Evolutionary conservation across 2,329 filamentous ascomycete genomes (phyloP).

Genomic region (Metarhizium album): DNA sequence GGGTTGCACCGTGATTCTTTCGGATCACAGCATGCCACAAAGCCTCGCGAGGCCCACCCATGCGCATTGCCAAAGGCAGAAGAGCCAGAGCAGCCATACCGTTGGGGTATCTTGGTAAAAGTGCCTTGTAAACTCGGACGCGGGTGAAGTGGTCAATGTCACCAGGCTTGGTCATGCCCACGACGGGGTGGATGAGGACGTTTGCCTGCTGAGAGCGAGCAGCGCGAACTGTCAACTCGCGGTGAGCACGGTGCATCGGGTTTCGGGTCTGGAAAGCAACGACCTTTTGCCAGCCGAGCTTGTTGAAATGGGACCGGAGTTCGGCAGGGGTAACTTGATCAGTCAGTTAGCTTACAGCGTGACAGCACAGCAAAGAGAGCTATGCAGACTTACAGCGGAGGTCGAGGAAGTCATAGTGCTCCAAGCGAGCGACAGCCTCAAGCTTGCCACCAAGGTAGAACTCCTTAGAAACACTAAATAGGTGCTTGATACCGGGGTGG

Average conservation of each 20-base stretch:
- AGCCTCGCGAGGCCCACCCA: constrained; percentile 95
- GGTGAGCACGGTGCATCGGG: constrained; percentile 97
- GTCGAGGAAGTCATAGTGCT: constrained; percentile 98
- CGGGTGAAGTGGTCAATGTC: constrained; percentile 99
- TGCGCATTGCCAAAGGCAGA: constrained; percentile 93
- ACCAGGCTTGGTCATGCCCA: constrained; percentile 95
- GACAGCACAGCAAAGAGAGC: not conserved
- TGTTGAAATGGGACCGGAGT: constrained; percentile 94
- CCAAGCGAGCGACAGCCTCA: constrained; percentile 85
- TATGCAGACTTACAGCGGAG: constrained; percentile 61
- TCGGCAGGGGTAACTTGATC: constrained; percentile 75
- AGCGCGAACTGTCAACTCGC: constrained; percentile 93
- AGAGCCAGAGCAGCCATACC: constrained; percentile 97
- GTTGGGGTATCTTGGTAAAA: constrained; percentile 94
- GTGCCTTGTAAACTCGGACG: constrained; percentile 95
- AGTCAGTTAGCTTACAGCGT: constrained; percentile 7
- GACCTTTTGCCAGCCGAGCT: constrained; percentile 95
- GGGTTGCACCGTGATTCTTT: constrained; percentile 97
- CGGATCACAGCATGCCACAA: constrained; percentile 99
- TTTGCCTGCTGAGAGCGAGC: constrained; percentile 94
- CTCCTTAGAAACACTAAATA: constrained; percentile 69
- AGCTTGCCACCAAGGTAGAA: constrained; percentile 95
- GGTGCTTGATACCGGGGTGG: constrained; percentile 87
- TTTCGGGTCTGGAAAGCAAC: constrained; percentile 99
- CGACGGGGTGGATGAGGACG: constrained; percentile 96